Conservation (phyloP, 306 rosid species). For the Quercus rubra region DNA sequence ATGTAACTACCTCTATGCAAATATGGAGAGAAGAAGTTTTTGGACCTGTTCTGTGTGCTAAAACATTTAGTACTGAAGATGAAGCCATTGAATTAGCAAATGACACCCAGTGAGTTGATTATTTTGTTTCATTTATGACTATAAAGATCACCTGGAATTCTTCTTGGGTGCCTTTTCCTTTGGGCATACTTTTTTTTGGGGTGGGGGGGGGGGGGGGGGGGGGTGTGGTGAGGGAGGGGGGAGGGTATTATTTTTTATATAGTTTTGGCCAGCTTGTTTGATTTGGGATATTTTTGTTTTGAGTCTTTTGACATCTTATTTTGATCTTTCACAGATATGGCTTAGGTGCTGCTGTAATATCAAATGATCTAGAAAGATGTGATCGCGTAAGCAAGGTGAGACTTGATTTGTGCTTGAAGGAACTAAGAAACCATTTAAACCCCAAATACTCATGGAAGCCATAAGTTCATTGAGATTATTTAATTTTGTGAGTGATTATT, state of each 20-base stretch:
- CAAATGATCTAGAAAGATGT: constrained; percentile 90
- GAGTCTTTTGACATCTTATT: constrained; percentile 13
- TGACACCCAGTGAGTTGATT: constrained; percentile 64
- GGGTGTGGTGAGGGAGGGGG: too few species aligned
- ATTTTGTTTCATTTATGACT: constrained; percentile 5
- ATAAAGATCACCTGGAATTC: not conserved
- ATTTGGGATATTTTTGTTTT: constrained; percentile 1
- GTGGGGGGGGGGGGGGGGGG: too few species aligned
- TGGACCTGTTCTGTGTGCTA: constrained; percentile 94
- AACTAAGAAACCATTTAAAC: not conserved
- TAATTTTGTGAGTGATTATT: constrained; percentile 1
- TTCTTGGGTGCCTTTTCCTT: not conserved
- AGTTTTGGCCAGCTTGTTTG: constrained; percentile 4
- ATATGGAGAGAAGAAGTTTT: constrained; percentile 97
- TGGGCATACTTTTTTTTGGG: not conserved
- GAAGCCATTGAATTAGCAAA: constrained; percentile 93
- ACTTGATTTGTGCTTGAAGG: constrained; percentile 4
- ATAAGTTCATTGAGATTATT: not conserved
- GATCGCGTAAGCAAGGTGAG: constrained; percentile 83
- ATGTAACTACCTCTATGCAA: constrained; percentile 88
- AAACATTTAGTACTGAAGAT: constrained; percentile 83
- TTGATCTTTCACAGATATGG: constrained; percentile 63
- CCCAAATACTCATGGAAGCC: constrained; percentile 14
- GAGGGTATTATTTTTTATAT: not conserved
- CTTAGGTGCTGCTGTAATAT: constrained; percentile 86